These are phyloP conservation scores for Wickerhamiella alocasiicola DNA, from an alignment of 805 yeast species.

Conservation along the genomic window DNA sequence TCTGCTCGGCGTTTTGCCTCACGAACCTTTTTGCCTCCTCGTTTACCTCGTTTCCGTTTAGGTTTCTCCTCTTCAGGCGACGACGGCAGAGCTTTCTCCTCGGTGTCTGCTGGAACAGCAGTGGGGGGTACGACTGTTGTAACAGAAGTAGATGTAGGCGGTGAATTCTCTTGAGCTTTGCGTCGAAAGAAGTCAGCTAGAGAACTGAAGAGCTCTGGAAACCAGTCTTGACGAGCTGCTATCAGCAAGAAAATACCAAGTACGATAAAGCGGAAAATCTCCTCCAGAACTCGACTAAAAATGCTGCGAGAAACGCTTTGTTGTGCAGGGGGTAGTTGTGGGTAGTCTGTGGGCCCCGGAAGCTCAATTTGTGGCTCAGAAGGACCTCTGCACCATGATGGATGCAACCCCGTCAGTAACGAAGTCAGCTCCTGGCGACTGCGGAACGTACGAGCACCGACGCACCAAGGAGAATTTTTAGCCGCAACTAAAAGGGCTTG, in stretches of 20 bases:
- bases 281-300: constrained; percentile 26
- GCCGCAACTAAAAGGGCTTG: constrained; percentile 77
- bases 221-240: constrained; percentile 15
- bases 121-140: background rate
- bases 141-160: background rate
- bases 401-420: constrained; percentile 22
- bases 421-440: constrained; percentile 9
- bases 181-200: constrained; percentile 1
- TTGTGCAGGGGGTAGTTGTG: constrained; percentile 13
- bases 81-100: background rate
- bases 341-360: constrained; percentile 1
- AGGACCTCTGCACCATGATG: constrained; percentile 18
- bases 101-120: background rate
- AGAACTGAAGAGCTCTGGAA: constrained; percentile 13
- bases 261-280: constrained; percentile 29
- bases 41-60: constrained; percentile 68
- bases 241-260: constrained; percentile 15
- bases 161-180: no score
- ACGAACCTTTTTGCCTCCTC: constrained; percentile 61
- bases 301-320: background rate
- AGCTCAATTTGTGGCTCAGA: background rate
- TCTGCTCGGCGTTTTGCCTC: constrained; percentile 13
- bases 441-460: constrained; percentile 10
- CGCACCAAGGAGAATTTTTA: constrained; percentile 17
- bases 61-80: background rate